Evolutionary conservation across 345 rosid species (phyloP).

Genomic region (Raphanus raphanistrum): DNA sequence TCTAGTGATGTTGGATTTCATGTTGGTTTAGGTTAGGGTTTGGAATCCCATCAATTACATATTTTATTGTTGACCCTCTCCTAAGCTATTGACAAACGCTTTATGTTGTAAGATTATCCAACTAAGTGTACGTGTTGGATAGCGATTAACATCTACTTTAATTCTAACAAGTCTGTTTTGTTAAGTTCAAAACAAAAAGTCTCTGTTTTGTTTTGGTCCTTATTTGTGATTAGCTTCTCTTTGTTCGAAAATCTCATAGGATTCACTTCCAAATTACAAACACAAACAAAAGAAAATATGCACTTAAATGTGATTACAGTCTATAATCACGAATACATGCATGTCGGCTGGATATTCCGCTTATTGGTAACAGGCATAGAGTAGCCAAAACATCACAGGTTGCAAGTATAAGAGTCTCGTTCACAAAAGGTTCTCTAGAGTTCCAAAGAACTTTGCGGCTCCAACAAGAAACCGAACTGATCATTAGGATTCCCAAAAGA

Average conservation of each 20-base stretch:
- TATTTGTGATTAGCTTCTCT: neutral
- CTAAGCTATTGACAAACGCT: neutral
- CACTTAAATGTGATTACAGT: conserved; percentile 5
- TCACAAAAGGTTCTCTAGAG: neutral
- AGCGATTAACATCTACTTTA: neutral
- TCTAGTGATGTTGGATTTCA: neutral
- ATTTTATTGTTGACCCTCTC: neutral
- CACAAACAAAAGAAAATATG: neutral
- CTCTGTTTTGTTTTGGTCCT: neutral
- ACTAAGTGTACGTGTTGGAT: neutral
- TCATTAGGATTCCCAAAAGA: neutral
- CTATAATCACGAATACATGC: neutral
- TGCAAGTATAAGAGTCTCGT: neutral
- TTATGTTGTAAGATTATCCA: neutral
- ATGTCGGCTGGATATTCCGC: neutral
- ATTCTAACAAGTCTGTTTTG: no score
- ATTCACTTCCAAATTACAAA: neutral
- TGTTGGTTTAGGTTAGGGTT: neutral
- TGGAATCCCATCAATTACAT: neutral
- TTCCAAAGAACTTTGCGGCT: neutral
- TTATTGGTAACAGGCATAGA: conserved; percentile 1
- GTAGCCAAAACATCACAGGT: neutral
- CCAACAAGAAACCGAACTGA: conserved; percentile 1
- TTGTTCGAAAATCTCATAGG: neutral
- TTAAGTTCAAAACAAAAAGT: neutral